phyloP scores from a whole-genome alignment of 2,329 filamentous ascomycete species.

The Nigrograna mackinnonii region DNA sequence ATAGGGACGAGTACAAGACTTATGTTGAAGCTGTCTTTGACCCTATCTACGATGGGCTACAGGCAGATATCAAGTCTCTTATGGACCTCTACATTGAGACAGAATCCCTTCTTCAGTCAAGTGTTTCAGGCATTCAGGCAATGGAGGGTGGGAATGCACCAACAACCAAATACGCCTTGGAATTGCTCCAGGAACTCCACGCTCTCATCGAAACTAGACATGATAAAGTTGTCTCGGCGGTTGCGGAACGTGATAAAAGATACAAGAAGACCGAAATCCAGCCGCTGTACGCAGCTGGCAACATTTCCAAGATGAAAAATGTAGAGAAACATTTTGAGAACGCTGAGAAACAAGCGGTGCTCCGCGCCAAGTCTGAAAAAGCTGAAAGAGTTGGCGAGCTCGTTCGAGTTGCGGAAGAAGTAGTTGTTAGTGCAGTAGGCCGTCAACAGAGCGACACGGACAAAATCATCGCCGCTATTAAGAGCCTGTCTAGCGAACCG shows the following conservation, averaged over 20 bases:
- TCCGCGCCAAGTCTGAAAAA: conserved; percentile 53
- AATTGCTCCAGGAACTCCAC: conserved; percentile 47
- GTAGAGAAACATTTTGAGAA: conserved; percentile 49
- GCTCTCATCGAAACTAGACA: conserved; percentile 54
- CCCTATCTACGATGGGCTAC: conserved; percentile 51
- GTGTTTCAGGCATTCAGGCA: conserved; percentile 25
- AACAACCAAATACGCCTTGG: conserved; percentile 28
- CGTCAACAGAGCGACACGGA: conserved; percentile 57
- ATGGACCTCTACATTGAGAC: conserved; percentile 48
- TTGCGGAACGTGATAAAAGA: conserved; percentile 57
- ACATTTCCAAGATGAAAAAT: conserved; percentile 54
- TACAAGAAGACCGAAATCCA: conserved; percentile 59
- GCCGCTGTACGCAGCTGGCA: conserved; percentile 55
- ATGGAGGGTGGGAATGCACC: conserved; percentile 16
- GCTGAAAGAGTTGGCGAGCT: conserved; percentile 54
- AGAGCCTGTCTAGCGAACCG: conserved; percentile 31
- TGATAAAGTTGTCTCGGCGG: conserved; percentile 52
- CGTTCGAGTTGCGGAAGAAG: conserved; percentile 55
- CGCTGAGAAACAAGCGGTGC: conserved; percentile 54
- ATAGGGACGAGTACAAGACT: conserved; percentile 54
- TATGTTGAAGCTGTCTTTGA: conserved; percentile 57
- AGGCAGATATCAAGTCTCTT: conserved; percentile 54
- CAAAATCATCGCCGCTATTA: conserved; percentile 48
- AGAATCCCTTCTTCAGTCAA: conserved; percentile 26
- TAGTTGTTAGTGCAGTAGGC: conserved; percentile 53